A percentile compares a stretch with the other conserved stretches of the same genome.
phyloP scores from a whole-genome alignment of 352 stramenopile genomes.

The Globisporangium camurandrum region DNA sequence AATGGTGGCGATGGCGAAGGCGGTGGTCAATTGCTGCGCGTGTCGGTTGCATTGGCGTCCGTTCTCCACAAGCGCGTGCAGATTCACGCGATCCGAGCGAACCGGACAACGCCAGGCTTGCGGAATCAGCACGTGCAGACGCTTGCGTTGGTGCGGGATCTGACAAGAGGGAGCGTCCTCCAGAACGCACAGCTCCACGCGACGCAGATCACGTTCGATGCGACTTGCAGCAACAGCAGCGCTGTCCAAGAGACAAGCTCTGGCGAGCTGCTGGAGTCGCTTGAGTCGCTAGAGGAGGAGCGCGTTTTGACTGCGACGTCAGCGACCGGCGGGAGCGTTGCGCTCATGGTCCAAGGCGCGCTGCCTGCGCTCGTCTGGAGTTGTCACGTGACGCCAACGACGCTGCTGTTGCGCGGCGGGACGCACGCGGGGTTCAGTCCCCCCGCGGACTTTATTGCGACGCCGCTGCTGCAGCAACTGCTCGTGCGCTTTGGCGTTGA shows the following conservation, averaged over 20 bases:
- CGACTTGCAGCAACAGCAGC: neutral
- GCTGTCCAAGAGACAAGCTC: too few species aligned
- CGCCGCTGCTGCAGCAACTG: conserved; percentile 29
- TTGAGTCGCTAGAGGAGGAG: neutral
- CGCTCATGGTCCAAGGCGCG: conserved; percentile 60
- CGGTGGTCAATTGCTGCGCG: conserved; percentile 85
- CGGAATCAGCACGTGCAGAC: conserved; percentile 79
- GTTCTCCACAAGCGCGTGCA: conserved; percentile 51
- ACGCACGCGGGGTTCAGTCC: conserved; percentile 62
- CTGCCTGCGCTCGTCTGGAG: conserved; percentile 42
- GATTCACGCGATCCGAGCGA: conserved; percentile 76
- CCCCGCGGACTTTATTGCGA: conserved; percentile 54
- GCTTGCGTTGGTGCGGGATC: conserved; percentile 41
- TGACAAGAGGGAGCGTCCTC: conserved; percentile 22
- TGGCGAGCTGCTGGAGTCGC: too few species aligned
- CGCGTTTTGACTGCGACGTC: conserved; percentile 26
- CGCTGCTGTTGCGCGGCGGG: conserved; percentile 34
- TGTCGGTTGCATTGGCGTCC: conserved; percentile 60
- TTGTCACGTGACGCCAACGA: conserved; percentile 8
- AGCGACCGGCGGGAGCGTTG: conserved; percentile 43
- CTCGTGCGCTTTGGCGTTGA: conserved; percentile 37
- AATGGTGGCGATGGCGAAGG: conserved; percentile 72
- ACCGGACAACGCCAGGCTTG: conserved; percentile 63
- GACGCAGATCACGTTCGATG: conserved; percentile 26
- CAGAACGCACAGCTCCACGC: conserved; percentile 40